Percentiles rank a stretch among this genome's conserved stretches.
These are phyloP conservation scores for Hymenoscyphus albidus DNA, from an alignment of 2,329 filamentous ascomycete genomes.

Conservation along the genomic window DNA sequence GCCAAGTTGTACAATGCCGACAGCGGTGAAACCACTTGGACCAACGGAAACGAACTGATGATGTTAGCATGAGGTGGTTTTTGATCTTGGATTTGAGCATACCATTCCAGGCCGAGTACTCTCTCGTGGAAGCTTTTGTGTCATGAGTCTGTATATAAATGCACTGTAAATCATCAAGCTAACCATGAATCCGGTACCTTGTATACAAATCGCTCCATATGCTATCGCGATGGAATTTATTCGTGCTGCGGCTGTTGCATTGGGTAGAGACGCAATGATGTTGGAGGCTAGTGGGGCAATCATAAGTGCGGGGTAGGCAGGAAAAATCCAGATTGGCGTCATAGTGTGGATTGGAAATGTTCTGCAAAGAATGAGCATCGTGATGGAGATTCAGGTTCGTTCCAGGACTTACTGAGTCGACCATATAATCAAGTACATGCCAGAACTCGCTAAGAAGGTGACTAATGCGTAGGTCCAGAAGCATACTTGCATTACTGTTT, in stretches of 20 bases:
- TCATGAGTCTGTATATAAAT: slow-evolving; percentile 84
- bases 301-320: slow-evolving; percentile 75
- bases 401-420: slow-evolving; percentile 47
- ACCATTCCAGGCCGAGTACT: slow-evolving; percentile 71
- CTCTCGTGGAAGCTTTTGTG: slow-evolving; percentile 76
- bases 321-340: slow-evolving; percentile 87
- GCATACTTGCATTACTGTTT: slow-evolving; percentile 55
- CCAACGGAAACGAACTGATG: slow-evolving; percentile 72
- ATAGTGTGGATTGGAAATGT: slow-evolving; percentile 69
- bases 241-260: slow-evolving; percentile 34
- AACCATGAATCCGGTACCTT: slow-evolving; percentile 54
- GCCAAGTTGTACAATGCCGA: slow-evolving; percentile 46
- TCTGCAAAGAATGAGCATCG: slow-evolving; percentile 30
- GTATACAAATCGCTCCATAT: slow-evolving; percentile 46
- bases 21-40: slow-evolving; percentile 58
- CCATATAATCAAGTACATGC: slow-evolving; percentile 72
- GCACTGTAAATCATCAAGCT: slow-evolving; percentile 77
- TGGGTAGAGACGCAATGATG: slow-evolving; percentile 39
- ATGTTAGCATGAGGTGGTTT: slow-evolving; percentile 12
- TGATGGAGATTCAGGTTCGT: too few species aligned
- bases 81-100: slow-evolving; percentile 16
- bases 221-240: slow-evolving; percentile 46
- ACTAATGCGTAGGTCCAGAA: slow-evolving; percentile 73
- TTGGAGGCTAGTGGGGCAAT: slow-evolving; percentile 66
- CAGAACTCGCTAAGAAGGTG: slow-evolving; percentile 63